Evolutionary conservation across 2,329 filamentous ascomycete genomes (phyloP).

Genomic region (Herpotrichia juniperi): DNA sequence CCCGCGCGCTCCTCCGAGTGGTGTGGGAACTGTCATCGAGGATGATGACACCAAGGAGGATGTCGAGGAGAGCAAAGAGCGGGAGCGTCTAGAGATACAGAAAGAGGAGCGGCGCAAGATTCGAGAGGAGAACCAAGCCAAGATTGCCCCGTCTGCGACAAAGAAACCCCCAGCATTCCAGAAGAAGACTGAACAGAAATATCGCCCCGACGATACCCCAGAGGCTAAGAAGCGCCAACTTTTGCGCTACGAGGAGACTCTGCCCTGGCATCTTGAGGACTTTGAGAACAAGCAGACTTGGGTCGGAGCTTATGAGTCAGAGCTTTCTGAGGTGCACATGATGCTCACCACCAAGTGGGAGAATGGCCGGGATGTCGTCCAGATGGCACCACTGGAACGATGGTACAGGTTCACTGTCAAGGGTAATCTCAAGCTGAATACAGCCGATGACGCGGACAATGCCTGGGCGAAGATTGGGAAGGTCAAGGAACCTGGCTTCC

Average conservation of each 20-base stretch:
- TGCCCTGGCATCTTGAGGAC: slow-evolving; percentile 97
- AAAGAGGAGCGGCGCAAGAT: slow-evolving; percentile 84
- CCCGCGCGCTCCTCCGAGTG: slow-evolving; percentile 67
- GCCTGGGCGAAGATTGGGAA: slow-evolving; percentile 79
- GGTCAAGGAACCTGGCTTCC: slow-evolving; percentile 78
- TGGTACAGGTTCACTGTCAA: slow-evolving; percentile 90
- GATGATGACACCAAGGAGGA: slow-evolving; percentile 69
- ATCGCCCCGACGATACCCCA: slow-evolving; percentile 76
- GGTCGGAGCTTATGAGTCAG: slow-evolving; percentile 89
- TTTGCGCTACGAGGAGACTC: slow-evolving; percentile 86
- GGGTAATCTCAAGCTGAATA: slow-evolving; percentile 74
- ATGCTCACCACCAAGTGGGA: slow-evolving; percentile 76
- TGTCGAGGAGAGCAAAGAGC: slow-evolving; percentile 68
- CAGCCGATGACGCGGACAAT: slow-evolving; percentile 84
- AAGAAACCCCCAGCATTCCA: slow-evolving; percentile 69
- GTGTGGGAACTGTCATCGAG: slow-evolving; percentile 41
- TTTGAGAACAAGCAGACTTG: slow-evolving; percentile 94
- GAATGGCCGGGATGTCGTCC: slow-evolving; percentile 63
- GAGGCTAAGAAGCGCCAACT: slow-evolving; percentile 71
- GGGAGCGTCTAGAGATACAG: slow-evolving; percentile 62
- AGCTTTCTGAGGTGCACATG: slow-evolving; percentile 80
- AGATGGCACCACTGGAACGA: slow-evolving; percentile 91
- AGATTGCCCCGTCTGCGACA: slow-evolving; percentile 83
- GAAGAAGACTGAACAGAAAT: slow-evolving; percentile 87
- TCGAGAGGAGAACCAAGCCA: slow-evolving; percentile 83